Conservation (phyloP, 805 yeast species). For the Starmerella asiatica region DNA sequence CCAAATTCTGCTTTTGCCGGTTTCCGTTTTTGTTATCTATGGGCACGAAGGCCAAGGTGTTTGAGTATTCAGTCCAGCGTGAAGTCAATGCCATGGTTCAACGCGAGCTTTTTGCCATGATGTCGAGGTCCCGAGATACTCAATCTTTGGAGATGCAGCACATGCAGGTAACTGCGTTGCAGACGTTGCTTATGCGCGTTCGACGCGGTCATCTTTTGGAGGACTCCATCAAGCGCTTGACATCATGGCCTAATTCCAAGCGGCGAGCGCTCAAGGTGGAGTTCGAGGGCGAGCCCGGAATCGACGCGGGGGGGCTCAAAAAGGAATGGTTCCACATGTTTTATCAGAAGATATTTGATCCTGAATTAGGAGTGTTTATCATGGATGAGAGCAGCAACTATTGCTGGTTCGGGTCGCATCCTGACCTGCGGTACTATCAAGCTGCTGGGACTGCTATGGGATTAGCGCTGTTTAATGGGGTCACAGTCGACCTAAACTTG, state of each 20-base stretch:
- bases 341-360: slow-evolving; percentile 55
- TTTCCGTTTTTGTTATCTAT: slow-evolving; percentile 70
- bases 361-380: slow-evolving; percentile 51
- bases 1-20: slow-evolving; percentile 52
- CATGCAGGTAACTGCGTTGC: slow-evolving; percentile 1
- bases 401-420: slow-evolving; percentile 49
- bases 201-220: slow-evolving; percentile 52
- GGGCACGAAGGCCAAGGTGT: slow-evolving; percentile 66
- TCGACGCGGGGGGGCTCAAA: slow-evolving; percentile 88
- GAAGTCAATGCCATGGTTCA: slow-evolving; percentile 14
- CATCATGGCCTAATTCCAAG: slow-evolving; percentile 33
- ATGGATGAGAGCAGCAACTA: slow-evolving; percentile 55
- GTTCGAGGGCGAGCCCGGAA: slow-evolving; percentile 78
- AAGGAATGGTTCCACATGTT: slow-evolving; percentile 86
- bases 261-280: slow-evolving; percentile 66
- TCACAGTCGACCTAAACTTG: slow-evolving; percentile 65
- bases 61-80: slow-evolving; percentile 39
- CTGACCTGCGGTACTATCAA: slow-evolving; percentile 36
- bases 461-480: slow-evolving; percentile 79
- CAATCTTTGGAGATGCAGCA: slow-evolving; percentile 4
- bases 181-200: slow-evolving; percentile 38
- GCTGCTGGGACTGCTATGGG: slow-evolving; percentile 80
- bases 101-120: slow-evolving; percentile 14
- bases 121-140: slow-evolving; percentile 4
- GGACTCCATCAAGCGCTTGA: slow-evolving; percentile 51